phyloP scores from a whole-genome alignment of 139 green algal genomes.

The Chlamydomonas schloesseri region DNA sequence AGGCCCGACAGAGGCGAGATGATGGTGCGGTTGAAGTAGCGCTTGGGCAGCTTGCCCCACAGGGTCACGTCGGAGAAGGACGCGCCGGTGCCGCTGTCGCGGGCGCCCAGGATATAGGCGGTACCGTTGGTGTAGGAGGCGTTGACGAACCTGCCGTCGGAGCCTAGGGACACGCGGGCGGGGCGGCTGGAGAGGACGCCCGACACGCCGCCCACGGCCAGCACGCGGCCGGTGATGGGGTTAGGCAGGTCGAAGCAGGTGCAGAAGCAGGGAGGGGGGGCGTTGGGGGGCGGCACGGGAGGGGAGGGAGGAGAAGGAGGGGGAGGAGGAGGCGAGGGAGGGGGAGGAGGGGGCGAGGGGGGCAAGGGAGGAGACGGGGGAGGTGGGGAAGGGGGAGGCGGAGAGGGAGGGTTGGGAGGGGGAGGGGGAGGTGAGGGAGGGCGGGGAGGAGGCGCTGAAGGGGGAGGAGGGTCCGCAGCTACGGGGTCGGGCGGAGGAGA shows the following conservation, averaged over 20 bases:
- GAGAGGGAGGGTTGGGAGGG: neutral
- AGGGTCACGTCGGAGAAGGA: neutral
- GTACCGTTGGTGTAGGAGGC: neutral
- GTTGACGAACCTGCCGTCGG: neutral
- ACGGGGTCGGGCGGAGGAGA: too few species aligned
- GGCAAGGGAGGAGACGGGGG: neutral
- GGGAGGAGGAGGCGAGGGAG: too few species aligned
- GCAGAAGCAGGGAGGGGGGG: neutral
- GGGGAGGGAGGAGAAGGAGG: neutral
- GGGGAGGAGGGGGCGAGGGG: too few species aligned
- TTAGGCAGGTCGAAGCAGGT: neutral
- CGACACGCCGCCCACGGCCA: neutral
- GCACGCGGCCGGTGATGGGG: neutral
- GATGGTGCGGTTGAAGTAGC: too few species aligned
- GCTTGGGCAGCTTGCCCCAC: neutral
- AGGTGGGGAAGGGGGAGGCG: too few species aligned
- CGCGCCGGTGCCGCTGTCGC: neutral
- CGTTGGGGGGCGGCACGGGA: too few species aligned
- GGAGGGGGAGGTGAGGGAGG: too few species aligned
- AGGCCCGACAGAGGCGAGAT: too few species aligned
- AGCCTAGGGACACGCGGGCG: neutral
- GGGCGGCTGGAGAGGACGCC: too few species aligned
- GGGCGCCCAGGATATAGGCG: neutral
- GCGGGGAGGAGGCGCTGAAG: too few species aligned
- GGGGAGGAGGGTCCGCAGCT: too few species aligned